Evolutionary conservation across 345 rosid genomes (phyloP).

Genomic region (Streptanthus diversifolius): DNA sequence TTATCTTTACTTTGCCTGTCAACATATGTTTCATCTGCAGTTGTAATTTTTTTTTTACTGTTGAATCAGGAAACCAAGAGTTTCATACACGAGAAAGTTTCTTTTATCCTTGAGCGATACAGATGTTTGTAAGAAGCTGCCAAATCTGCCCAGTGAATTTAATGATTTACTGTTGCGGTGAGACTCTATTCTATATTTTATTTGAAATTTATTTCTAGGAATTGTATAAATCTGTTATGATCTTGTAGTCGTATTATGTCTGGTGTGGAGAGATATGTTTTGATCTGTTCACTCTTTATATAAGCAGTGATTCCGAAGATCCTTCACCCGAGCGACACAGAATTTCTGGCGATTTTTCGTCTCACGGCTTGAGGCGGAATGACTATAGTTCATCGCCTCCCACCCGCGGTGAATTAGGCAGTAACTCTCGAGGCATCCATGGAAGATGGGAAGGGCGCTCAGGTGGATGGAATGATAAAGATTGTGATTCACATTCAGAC

Average conservation of each 20-base stretch:
- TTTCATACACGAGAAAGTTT: slow-evolving; percentile 62
- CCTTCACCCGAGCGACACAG: slow-evolving; percentile 57
- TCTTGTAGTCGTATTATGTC: background rate
- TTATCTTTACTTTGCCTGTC: background rate
- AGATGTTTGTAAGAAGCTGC: slow-evolving; percentile 74
- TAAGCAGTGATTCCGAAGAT: slow-evolving; percentile 64
- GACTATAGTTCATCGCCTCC: slow-evolving; percentile 94
- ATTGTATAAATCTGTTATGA: background rate
- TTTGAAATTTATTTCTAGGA: background rate
- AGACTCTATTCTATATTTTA: slow-evolving; percentile 3
- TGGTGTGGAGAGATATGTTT: slow-evolving; percentile 17
- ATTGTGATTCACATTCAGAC: slow-evolving; percentile 70
- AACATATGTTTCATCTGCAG: background rate
- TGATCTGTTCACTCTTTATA: slow-evolving; percentile 2
- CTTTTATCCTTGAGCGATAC: slow-evolving; percentile 64
- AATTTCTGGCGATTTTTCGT: slow-evolving; percentile 48
- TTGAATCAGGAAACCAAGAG: slow-evolving; percentile 55
- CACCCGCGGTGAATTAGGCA: slow-evolving; percentile 63
- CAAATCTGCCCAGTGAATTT: slow-evolving; percentile 60
- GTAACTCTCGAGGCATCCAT: slow-evolving; percentile 49
- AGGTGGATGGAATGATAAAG: slow-evolving; percentile 72
- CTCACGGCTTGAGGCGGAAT: slow-evolving; percentile 56
- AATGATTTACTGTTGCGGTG: slow-evolving; percentile 60
- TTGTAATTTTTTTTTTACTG: slow-evolving; percentile 5
- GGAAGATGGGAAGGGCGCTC: slow-evolving; percentile 92